phyloP scores from a whole-genome alignment of 106 monocot species.

The Acanthochlamys bracteata region DNA sequence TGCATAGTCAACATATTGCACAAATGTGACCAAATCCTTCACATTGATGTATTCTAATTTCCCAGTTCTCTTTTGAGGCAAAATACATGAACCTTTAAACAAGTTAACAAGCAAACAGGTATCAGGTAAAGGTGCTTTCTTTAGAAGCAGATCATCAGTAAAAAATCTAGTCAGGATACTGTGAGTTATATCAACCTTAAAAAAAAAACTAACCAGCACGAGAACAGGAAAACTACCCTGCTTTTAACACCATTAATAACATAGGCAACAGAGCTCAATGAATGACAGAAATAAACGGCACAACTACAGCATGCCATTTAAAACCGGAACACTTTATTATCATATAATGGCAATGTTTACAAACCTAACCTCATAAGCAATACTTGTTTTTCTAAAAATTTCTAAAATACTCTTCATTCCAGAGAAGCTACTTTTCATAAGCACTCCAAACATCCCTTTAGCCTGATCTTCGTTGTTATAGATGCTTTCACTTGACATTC shows the following conservation, averaged over 20 bases:
- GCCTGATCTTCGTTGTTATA: slow-evolving; percentile 46
- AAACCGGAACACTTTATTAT: neutral
- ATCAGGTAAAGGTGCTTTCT: slow-evolving; percentile 49
- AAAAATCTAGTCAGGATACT: slow-evolving; percentile 92
- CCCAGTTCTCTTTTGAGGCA: no score
- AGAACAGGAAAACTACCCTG: neutral
- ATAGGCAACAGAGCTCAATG: neutral
- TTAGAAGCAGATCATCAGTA: slow-evolving; percentile 79
- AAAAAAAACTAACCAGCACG: neutral
- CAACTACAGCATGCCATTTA: neutral
- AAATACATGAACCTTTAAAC: neutral
- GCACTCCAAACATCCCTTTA: no score
- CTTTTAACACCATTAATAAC: neutral
- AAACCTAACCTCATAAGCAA: slow-evolving; percentile 40
- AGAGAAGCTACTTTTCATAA: no score
- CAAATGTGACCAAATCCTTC: no score
- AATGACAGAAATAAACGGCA: neutral
- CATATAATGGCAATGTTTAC: neutral
- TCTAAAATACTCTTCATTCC: no score
- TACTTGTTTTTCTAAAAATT: no score
- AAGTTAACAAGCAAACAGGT: neutral
- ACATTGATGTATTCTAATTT: no score
- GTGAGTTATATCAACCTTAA: no score
- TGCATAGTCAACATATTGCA: no score
- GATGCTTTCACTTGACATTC: slow-evolving; percentile 74